Conservation (phyloP, 108 stramenopile species). For the Skeletonema menzelii region DNA sequence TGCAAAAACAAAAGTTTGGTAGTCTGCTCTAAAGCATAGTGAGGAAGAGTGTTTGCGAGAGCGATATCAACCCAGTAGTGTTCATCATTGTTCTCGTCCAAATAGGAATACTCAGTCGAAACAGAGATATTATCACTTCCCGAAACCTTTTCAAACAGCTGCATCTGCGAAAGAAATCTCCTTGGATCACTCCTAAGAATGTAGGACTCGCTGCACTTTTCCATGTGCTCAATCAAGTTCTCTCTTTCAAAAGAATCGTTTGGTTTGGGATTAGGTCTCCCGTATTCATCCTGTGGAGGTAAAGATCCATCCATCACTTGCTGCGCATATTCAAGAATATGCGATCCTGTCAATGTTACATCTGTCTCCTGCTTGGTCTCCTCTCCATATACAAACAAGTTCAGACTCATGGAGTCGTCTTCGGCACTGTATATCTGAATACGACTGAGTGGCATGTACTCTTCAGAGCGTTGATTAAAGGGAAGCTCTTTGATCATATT, state of each 20-base stretch:
- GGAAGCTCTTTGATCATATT: conserved; percentile 80
- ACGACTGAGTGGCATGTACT: conserved; percentile 67
- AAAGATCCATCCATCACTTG: conserved; percentile 56
- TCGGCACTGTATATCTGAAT: conserved; percentile 87
- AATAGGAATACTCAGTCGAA: conserved; percentile 61
- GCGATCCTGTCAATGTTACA: conserved; percentile 46
- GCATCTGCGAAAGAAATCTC: conserved; percentile 79
- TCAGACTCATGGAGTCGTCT: conserved; percentile 87
- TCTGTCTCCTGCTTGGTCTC: conserved; percentile 36
- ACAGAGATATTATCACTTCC: conserved; percentile 90
- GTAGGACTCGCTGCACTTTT: conserved; percentile 76
- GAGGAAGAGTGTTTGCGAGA: conserved; percentile 88
- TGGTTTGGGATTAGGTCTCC: conserved; percentile 46
- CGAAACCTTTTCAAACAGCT: conserved; percentile 78
- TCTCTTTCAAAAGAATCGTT: conserved; percentile 53
- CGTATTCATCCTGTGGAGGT: conserved; percentile 42
- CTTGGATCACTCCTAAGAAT: conserved; percentile 64
- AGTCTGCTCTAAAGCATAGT: conserved; percentile 85
- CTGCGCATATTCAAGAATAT: conserved; percentile 67
- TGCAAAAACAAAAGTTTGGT: conserved; percentile 81
- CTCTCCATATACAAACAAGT: conserved; percentile 90
- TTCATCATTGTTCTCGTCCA: conserved; percentile 48
- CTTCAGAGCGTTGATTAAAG: conserved; percentile 45
- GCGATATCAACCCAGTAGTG: conserved; percentile 93
- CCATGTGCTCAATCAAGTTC: conserved; percentile 71